A percentile compares a stretch with the other conserved stretches of the same genome.
Conservation (phyloP, 768 basidiomycete species). For the Hypsizygus marmoreus region DNA sequence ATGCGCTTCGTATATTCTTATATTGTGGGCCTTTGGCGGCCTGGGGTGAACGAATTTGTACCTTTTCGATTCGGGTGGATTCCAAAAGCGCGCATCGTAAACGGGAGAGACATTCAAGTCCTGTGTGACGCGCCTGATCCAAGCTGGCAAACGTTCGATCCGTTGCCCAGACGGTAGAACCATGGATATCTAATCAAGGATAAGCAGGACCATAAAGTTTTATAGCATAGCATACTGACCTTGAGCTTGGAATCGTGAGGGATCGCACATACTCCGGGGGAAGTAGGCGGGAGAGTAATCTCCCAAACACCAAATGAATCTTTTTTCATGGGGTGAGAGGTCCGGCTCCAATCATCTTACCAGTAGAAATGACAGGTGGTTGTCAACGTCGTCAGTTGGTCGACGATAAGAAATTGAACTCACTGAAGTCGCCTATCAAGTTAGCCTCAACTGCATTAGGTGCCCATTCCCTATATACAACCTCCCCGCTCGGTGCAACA, state of each 20-base stretch:
- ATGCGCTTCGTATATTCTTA: conserved; percentile 95
- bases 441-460: conserved; percentile 82
- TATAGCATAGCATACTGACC: too few relatives aligned
- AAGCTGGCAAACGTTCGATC: conserved; percentile 90
- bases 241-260: conserved; percentile 96
- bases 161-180: conserved; percentile 73
- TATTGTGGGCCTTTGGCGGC: conserved; percentile 63
- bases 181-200: conserved; percentile 80
- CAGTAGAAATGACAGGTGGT: not conserved
- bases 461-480: conserved; percentile 95
- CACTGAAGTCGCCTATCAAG: conserved; percentile 96
- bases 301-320: conserved; percentile 90
- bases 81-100: conserved; percentile 99
- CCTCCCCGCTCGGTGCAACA: conserved; percentile 61
- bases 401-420: conserved; percentile 33
- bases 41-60: conserved; percentile 84
- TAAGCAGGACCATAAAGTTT: too few relatives aligned
- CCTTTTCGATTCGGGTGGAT: conserved; percentile 70
- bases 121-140: conserved; percentile 96
- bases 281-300: conserved; percentile 67
- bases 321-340: conserved; percentile 84
- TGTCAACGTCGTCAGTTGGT: conserved; percentile 3
- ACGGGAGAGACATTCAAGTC: conserved; percentile 86
- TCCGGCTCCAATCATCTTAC: conserved; percentile 85
- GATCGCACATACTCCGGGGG: conserved; percentile 76